A percentile compares a stretch with the other conserved stretches of the same genome.
Conservation (phyloP, 441 rosid species). For the Raphanus hybrid region DNA sequence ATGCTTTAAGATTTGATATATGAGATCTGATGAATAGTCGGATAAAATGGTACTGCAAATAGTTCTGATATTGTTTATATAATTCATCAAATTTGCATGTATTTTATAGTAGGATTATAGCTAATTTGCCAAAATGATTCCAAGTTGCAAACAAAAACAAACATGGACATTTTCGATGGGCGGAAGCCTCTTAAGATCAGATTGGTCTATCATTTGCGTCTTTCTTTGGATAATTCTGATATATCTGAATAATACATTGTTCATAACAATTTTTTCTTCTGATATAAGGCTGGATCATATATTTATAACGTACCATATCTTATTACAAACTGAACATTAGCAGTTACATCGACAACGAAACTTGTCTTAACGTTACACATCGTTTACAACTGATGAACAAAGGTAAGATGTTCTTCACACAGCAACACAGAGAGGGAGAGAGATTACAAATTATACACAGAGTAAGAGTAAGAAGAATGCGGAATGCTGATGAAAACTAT, state of each 20-base stretch:
- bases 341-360: not conserved
- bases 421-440: too few species aligned
- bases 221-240: not conserved
- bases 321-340: not conserved
- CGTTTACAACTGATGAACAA: too few species aligned
- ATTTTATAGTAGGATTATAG: too few species aligned
- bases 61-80: not conserved
- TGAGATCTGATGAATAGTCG: not conserved
- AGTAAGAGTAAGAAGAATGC: too few species aligned
- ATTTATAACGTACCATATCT: not conserved
- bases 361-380: not conserved
- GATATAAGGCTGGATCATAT: not conserved
- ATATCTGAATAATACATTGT: not conserved
- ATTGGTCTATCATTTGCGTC: not conserved
- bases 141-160: not conserved
- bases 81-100: too few species aligned
- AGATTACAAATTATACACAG: too few species aligned
- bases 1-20: not conserved
- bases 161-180: not conserved
- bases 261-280: not conserved
- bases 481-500: conserved; percentile 16
- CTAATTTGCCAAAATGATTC: not conserved
- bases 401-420: too few species aligned
- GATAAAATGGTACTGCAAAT: not conserved
- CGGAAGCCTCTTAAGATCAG: not conserved